Evolutionary conservation across 1,284 basidiomycete genomes (phyloP), one percentile per base, ranked within the genome.

Genomic region (Trichosporon ovoides): DNA sequence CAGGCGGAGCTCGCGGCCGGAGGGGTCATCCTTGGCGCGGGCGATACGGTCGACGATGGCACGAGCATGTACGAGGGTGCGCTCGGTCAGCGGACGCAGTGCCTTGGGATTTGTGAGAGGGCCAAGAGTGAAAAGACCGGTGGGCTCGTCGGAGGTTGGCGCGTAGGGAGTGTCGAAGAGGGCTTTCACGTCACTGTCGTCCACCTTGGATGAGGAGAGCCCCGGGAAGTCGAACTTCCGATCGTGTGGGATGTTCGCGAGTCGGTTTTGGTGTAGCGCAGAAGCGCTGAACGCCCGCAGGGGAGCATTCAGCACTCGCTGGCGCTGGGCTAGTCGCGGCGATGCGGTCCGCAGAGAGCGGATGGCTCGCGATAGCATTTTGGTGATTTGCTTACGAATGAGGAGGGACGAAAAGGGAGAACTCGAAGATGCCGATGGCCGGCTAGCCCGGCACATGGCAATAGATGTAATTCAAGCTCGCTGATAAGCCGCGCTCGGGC

Each of bases 1-100:
- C 73, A 85, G 84, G 61, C 87, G 79, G 56, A 95, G 81, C 70
- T 94, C 91, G 50, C 57, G 58, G 2, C 74, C 76, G 2, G 71
- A 64, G 7, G 72, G 65, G 49, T 74, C 73, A 53, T 65, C 55
- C 36, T 53, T 51, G 2, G 75, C 73, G 14, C 72, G 66, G 54
- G 75, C 68, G 52, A 82, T 76, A 7, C 80, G 75, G 28, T 78
- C 75, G 61, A 80, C 79, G 58, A 79, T 68, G 24, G 72, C 68
- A 43, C 64, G 65, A 6, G 69, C 69, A 36, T 73, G 74, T 9
- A 68, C 60, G 7, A 77, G 59, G 2, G 74, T 75, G 22, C 75
- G 70, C 9, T 70, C 64, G 0, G 77, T 75, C n/a, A 78, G 61
- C 12, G 64, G 64, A 3, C 58, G 63, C 2, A 79, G 66, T 13